Conservation (phyloP, 805 yeast genomes). For the Sugiyamaella valdiviana region DNA sequence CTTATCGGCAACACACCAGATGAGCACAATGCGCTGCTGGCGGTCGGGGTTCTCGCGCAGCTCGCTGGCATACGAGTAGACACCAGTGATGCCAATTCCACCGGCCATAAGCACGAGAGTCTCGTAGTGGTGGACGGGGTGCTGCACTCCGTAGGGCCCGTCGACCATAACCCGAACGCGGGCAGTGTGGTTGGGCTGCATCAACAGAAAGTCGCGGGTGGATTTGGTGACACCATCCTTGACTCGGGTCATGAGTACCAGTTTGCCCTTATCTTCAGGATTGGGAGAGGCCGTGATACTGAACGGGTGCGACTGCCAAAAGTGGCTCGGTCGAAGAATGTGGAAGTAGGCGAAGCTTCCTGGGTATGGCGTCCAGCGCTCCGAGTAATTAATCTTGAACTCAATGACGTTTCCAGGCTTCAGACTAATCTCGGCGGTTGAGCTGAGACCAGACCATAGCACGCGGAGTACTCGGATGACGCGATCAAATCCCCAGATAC, state of each 20-base stretch:
- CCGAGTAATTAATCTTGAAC: slow-evolving; percentile 34
- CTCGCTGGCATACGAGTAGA: slow-evolving; percentile 38
- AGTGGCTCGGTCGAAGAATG: slow-evolving; percentile 45
- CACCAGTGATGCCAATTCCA: slow-evolving; percentile 57
- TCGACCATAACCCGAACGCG: slow-evolving; percentile 40
- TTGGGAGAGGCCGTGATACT: slow-evolving; percentile 33
- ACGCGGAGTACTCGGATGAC: slow-evolving; percentile 49
- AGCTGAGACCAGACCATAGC: slow-evolving; percentile 45
- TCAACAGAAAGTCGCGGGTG: slow-evolving; percentile 2
- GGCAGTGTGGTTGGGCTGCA: neutral
- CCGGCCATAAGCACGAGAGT: slow-evolving; percentile 45
- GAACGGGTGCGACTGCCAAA: slow-evolving; percentile 76
- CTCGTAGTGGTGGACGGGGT: slow-evolving; percentile 36
- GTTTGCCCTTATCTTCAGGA: slow-evolving; percentile 12
- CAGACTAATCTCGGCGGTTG: slow-evolving; percentile 22
- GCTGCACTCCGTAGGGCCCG: slow-evolving; percentile 54
- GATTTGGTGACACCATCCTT: slow-evolving; percentile 20
- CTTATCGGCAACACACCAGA: slow-evolving; percentile 59
- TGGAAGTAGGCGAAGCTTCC: slow-evolving; percentile 54
- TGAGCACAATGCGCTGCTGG: slow-evolving; percentile 32
- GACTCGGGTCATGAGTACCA: slow-evolving; percentile 14
- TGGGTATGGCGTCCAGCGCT: slow-evolving; percentile 42
- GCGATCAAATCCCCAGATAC: slow-evolving; percentile 67
- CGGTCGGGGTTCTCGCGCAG: slow-evolving; percentile 3
- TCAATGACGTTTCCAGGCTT: slow-evolving; percentile 16